These are phyloP conservation scores for Biscogniauxia mediterranea DNA, from an alignment of 2,329 filamentous ascomycete genomes.

Conservation along the genomic window DNA sequence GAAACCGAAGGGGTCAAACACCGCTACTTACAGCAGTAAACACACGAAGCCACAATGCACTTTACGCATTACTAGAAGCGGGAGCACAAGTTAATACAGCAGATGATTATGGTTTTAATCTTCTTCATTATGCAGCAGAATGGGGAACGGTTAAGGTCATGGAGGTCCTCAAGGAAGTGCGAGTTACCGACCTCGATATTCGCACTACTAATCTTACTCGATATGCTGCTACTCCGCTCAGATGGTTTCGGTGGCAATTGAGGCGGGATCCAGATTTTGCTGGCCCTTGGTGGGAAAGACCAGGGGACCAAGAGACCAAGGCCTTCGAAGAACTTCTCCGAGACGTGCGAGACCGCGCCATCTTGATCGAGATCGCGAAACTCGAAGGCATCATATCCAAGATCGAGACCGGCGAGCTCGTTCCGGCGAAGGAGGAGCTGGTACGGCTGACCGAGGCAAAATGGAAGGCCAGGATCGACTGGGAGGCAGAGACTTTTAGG, in stretches of 20 bases:
- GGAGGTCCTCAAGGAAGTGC: neutral
- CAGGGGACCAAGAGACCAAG: neutral
- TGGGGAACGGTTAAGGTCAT: neutral
- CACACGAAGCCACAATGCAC: neutral
- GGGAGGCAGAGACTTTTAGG: conserved; percentile 18
- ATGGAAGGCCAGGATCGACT: conserved; percentile 10
- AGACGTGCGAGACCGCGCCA: conserved; percentile 13
- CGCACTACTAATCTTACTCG: neutral
- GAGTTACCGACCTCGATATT: conserved; percentile 1
- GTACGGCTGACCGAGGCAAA: conserved; percentile 8
- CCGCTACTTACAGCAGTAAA: neutral
- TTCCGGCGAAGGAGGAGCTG: conserved; percentile 5
- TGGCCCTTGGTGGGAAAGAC: conserved; percentile 3
- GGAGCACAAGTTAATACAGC: neutral
- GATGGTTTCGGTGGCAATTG: neutral
- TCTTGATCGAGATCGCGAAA: conserved; percentile 10
- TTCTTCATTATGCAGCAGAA: neutral
- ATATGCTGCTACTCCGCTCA: neutral
- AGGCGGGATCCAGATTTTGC: neutral
- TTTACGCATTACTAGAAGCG: neutral
- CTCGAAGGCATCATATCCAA: conserved; percentile 11
- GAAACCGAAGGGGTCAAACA: neutral
- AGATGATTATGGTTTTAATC: neutral
- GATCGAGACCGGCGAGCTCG: conserved; percentile 1
- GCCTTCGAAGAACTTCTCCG: conserved; percentile 16